A percentile compares a stretch with the other conserved stretches of the same genome.
Evolutionary conservation across 176 grass and related monocot species (phyloP).

Genomic region (Lolium rigidum): DNA sequence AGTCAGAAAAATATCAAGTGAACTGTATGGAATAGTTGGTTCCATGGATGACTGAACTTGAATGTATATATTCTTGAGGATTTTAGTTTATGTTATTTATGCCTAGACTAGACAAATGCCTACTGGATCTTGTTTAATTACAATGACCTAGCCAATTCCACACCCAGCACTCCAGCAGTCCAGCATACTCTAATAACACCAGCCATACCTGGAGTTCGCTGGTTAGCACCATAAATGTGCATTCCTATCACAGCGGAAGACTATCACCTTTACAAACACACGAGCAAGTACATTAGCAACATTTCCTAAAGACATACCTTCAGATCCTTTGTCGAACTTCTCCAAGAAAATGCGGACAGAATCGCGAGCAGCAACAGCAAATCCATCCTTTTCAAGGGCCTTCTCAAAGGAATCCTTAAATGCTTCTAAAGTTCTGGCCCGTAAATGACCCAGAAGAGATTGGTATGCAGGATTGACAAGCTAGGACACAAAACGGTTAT

Average conservation of each 20-base stretch:
- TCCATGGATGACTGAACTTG: not conserved
- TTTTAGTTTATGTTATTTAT: not conserved
- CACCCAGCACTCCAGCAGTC: not conserved
- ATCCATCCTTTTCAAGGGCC: slow-evolving; percentile 76
- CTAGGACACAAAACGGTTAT: slow-evolving; percentile 49
- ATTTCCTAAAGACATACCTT: slow-evolving; percentile 69
- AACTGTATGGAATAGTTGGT: not conserved
- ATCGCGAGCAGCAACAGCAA: slow-evolving; percentile 67
- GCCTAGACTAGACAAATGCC: not conserved
- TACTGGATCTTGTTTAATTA: not conserved
- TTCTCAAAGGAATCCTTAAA: slow-evolving; percentile 91
- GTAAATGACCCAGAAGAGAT: slow-evolving; percentile 81
- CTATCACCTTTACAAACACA: not conserved
- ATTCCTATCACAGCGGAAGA: slow-evolving; percentile 17
- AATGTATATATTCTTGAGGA: slow-evolving; percentile 4
- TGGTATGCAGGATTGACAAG: slow-evolving; percentile 93
- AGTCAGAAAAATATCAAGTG: not conserved
- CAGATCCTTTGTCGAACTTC: slow-evolving; percentile 85
- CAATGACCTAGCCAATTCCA: not conserved
- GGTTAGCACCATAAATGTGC: not conserved
- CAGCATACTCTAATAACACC: not conserved
- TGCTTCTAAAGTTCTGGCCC: slow-evolving; percentile 70
- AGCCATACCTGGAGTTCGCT: not conserved
- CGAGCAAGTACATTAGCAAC: slow-evolving; percentile 17
- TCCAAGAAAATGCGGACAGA: slow-evolving; percentile 67